Percentiles rank a stretch among this genome's conserved stretches.
Evolutionary conservation across 1,284 basidiomycete species (phyloP).

Genomic region (Ustilago sp.): DNA sequence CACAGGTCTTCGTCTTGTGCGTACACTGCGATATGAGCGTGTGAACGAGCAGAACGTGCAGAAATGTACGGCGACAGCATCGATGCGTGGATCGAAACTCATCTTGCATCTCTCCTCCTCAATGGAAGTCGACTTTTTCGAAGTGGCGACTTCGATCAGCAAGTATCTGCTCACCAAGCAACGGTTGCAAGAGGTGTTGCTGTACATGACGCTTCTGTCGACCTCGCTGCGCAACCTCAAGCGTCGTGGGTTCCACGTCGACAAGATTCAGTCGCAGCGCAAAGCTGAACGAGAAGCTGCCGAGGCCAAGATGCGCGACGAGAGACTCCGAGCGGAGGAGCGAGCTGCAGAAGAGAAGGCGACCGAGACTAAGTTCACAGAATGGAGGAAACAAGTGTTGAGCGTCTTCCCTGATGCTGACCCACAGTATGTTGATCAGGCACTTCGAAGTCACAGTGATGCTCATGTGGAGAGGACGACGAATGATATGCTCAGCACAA

Average conservation of each 20-base stretch:
- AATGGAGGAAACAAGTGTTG: slow-evolving; percentile 57
- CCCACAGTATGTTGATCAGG: slow-evolving; percentile 57
- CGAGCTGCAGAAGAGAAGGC: slow-evolving; percentile 56
- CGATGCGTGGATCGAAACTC: slow-evolving; percentile 73
- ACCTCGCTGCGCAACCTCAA: slow-evolving; percentile 86
- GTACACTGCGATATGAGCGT: slow-evolving; percentile 56
- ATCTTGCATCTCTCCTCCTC: slow-evolving; percentile 81
- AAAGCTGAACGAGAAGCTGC: slow-evolving; percentile 78
- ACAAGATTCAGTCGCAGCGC: slow-evolving; percentile 88
- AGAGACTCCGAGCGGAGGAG: slow-evolving; percentile 57
- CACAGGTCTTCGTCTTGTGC: slow-evolving; percentile 59
- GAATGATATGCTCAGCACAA: slow-evolving; percentile 59
- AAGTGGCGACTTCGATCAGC: slow-evolving; percentile 71
- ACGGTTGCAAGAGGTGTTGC: slow-evolving; percentile 71
- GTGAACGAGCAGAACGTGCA: slow-evolving; percentile 59
- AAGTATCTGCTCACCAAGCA: slow-evolving; percentile 64
- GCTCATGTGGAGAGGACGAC: slow-evolving; percentile 66
- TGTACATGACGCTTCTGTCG: slow-evolving; percentile 92
- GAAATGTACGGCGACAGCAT: slow-evolving; percentile 62
- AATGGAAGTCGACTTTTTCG: slow-evolving; percentile 87
- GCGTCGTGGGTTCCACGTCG: slow-evolving; percentile 82
- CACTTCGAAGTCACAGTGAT: slow-evolving; percentile 58
- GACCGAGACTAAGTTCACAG: slow-evolving; percentile 32
- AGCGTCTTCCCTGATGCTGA: slow-evolving; percentile 69
- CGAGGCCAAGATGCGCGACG: slow-evolving; percentile 69